Base-by-base conservation (phyloP, 768 basidiomycete species). In the Dioszegia crocea region DNA sequence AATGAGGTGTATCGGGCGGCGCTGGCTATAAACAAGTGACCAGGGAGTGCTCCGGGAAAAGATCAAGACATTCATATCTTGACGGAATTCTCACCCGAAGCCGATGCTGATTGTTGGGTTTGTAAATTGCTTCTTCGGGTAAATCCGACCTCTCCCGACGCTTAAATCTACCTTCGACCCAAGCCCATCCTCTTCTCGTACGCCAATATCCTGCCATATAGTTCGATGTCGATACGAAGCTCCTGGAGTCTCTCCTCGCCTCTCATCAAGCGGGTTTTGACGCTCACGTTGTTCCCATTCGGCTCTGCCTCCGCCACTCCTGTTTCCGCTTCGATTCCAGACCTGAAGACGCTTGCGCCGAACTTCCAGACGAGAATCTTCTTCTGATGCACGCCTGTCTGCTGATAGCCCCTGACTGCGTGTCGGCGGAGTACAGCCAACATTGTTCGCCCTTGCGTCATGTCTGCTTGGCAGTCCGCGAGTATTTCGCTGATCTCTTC, bases 281-380 rank as follows among this genome's bases (percentile, higher is more conserved):
- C 33, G 14, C 33, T 33, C 14, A 2, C 27, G 9, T 19, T 6
- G 2, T 21, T n/a, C 47, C 17, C 26, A 4, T n/a, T 17, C 12
- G 29, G 16, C 47, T 48, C 24, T 29, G 5, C 23, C 33, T 16
- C 6, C 31, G 6, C 30, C 33, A 8, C 23, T 23, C 33, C 27
- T 14, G 4, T 23, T 9, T 38, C 24, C 23, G 16, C 38, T 8
- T 53, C 29, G 8, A 16, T 11, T 29, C 12, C 16, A 3, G 38
- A 4, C 21, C 33, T 41, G 39, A 53, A 53, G 38, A 53, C 38
- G 38, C 26, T 27, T 31, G 23, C 23, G 23, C 51, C 51, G 33
- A 53, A 53, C 26, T 53, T 53, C 16, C 51, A 17, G 17, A 53
- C 51, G 2, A 53, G 51, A 16, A 40, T 40, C 36, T 16, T 53